These are phyloP conservation scores for Stromatinia cepivora DNA, from an alignment of 2,329 filamentous ascomycete genomes.

Conservation along the genomic window DNA sequence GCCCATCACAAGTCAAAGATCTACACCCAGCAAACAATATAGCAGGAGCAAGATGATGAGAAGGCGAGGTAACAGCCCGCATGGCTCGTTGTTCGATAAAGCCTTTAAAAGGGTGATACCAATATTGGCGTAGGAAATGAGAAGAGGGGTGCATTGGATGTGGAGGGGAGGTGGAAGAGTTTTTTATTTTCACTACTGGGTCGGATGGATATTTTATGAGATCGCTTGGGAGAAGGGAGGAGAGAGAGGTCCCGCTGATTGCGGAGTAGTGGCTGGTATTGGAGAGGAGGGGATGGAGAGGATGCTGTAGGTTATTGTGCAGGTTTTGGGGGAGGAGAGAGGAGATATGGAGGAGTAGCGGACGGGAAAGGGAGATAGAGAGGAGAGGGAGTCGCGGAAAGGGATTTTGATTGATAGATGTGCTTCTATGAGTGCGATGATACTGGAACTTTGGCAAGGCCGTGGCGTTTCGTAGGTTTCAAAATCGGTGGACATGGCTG, in stretches of 20 bases:
- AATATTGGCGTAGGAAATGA: background rate
- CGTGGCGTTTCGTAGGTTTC: background rate
- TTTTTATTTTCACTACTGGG: background rate
- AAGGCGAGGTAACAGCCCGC: background rate
- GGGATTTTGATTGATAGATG: conserved; percentile 45
- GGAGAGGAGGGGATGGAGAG: background rate
- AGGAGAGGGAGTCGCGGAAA: background rate
- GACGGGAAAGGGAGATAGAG: background rate
- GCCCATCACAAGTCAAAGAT: background rate
- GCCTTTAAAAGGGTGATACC: conserved; percentile 1
- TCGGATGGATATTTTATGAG: background rate
- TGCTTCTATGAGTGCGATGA: conserved; percentile 68
- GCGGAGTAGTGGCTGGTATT: background rate
- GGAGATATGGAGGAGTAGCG: conserved; percentile 11
- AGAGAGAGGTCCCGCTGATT: background rate
- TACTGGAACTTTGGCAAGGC: conserved; percentile 47
- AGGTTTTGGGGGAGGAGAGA: background rate
- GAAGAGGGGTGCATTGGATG: background rate
- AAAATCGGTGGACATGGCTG: background rate
- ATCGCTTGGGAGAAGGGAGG: background rate
- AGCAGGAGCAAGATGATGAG: background rate
- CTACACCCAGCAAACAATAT: conserved; percentile 5
- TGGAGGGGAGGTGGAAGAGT: background rate
- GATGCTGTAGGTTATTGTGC: background rate
- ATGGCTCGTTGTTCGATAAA: conserved; percentile 11